Base-by-base conservation (phyloP, 768 basidiomycete species). In the Serpula lacrymans region DNA sequence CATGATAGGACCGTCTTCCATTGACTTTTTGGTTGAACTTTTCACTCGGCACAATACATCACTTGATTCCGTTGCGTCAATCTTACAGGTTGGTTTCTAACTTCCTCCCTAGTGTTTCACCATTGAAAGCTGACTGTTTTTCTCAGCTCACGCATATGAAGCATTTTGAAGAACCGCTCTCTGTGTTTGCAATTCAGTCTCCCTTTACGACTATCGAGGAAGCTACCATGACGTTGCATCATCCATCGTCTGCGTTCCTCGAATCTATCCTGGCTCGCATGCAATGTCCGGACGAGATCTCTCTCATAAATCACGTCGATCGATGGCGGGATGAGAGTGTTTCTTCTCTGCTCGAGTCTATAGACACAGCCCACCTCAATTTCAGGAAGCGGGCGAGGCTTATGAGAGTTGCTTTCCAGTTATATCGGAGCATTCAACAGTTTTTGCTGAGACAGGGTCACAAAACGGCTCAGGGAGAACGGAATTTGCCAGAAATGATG, bases 161-260 rank as follows among this genome's bases (percentile, higher is more conserved):
- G 45, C 87, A 90, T 56, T 87, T 85, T 48, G 70, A 71, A 20
- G 77, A 85, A 18, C 78, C 81, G 0, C 57, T 86, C 11, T 68
- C 74, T 3, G 35, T 71, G 6, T 60, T 82, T 12, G 48, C 35
- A 18, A n/a, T n/a, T n/a, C 30, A 4, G 24, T 27, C 4, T 9
- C 16, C 7, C 18, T 35, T 13, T 35, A 35, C 24, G 31, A 44
- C 12, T 6, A 12, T n/a, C 29, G 20, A 27, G 27, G 31, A 34
- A 14, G n/a, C n/a, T n/a, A n/a, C n/a, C n/a, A 20, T 41, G 13
- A 43, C 65, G 20, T 34, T 42, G 16, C 38, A 53, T 13, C 45
- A 48, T 6, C 26, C 41, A 45, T 67, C 50, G 16, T 53, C 34
- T 22, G 41, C 41, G 48, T 73, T 68, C 51, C 62, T 73, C 16